These are phyloP conservation scores for Dendrobium huoshanense DNA, from an alignment of 106 monocot species.

Conservation along the genomic window DNA sequence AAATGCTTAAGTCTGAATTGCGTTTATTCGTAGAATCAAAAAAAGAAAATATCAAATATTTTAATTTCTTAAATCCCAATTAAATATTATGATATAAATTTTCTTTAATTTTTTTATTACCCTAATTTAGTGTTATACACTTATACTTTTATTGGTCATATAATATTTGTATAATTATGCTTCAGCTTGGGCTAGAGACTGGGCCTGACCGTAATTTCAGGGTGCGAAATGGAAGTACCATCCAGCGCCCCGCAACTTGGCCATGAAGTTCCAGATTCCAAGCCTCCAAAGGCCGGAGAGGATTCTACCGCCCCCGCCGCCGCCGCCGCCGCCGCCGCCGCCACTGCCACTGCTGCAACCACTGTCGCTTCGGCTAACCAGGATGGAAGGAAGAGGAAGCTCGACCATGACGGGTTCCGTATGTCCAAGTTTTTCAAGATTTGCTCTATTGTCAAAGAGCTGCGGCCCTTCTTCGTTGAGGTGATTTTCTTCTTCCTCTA, in stretches of 20 bases:
- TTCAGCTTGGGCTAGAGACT: too few species aligned
- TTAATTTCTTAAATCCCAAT: too few species aligned
- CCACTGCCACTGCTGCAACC: background rate
- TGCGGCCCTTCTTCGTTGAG: conserved; percentile 32
- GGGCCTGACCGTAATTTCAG: too few species aligned
- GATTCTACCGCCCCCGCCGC: background rate
- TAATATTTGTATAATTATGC: too few species aligned
- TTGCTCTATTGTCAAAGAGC: conserved; percentile 24
- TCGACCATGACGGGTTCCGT: conserved; percentile 5
- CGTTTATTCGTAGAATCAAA: too few species aligned
- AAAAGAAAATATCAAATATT: too few species aligned
- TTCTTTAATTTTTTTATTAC: too few species aligned
- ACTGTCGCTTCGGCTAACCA: background rate
- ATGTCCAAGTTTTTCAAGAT: conserved; percentile 32
- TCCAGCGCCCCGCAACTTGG: background rate
- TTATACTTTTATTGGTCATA: too few species aligned
- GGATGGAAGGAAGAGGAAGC: conserved; percentile 26
- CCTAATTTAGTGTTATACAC: too few species aligned
- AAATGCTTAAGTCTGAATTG: too few species aligned
- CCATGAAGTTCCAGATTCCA: background rate
- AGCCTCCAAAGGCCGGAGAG: background rate
- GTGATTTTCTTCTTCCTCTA: background rate
- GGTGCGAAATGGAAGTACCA: background rate
- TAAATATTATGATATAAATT: too few species aligned
- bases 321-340: background rate